A percentile compares a stretch with the other conserved stretches of the same genome.
phyloP scores from a whole-genome alignment of 768 basidiomycete species.

The Phaffia australis region DNA sequence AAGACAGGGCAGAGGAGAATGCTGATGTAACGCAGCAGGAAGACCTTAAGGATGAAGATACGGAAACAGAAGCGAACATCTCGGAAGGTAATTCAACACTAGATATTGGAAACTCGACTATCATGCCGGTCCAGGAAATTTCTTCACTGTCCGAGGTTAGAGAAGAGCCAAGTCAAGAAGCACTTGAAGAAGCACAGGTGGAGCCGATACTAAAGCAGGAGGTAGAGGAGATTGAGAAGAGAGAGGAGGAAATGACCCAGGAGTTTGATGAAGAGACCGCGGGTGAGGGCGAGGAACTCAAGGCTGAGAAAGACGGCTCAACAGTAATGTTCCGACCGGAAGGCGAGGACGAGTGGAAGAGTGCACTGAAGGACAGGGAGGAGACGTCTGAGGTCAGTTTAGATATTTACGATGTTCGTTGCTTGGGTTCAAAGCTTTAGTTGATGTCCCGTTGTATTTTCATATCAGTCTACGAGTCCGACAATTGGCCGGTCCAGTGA shows the following conservation, averaged over 20 bases:
- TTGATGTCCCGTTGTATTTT: neutral
- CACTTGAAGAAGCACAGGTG: too few relatives aligned
- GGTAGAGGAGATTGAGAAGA: neutral
- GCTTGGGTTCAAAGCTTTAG: too few relatives aligned
- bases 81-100: too few relatives aligned
- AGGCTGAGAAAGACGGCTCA: slow-evolving; percentile 29
- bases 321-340: slow-evolving; percentile 75
- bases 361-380: slow-evolving; percentile 41
- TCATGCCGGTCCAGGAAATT: too few relatives aligned
- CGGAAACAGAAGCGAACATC: too few relatives aligned
- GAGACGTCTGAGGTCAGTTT: slow-evolving; percentile 13
- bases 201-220: too few relatives aligned
- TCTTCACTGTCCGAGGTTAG: too few relatives aligned
- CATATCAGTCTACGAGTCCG: neutral
- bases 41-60: neutral
- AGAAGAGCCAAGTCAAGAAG: too few relatives aligned
- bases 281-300: neutral
- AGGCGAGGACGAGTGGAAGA: slow-evolving; percentile 74
- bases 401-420: neutral
- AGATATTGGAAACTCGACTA: too few relatives aligned
- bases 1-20: slow-evolving; percentile 46
- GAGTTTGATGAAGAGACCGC: slow-evolving; percentile 48
- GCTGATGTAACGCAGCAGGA: slow-evolving; percentile 13
- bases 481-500: slow-evolving; percentile 3
- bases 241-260: slow-evolving; percentile 19